Conservation (phyloP, 192 early-diverging fungal species). For the Coemansia sp. region DNA sequence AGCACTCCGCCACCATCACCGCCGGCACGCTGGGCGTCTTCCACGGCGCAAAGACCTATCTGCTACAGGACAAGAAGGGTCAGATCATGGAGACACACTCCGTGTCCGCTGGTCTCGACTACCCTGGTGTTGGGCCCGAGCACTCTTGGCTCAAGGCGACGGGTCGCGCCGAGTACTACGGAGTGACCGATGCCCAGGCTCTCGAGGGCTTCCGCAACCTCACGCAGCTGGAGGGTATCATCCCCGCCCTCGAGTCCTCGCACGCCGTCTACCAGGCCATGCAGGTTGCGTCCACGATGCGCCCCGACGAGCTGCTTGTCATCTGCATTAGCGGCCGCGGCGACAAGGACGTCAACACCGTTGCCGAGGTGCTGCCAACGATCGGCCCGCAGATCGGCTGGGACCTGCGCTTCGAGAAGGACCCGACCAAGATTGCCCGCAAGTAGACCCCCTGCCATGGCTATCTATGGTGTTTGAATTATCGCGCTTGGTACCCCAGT, state of each 20-base stretch:
- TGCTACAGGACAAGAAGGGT: constrained; percentile 95
- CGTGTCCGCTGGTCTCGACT: constrained; percentile 96
- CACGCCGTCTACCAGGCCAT: constrained; percentile 88
- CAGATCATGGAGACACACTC: constrained; percentile 97
- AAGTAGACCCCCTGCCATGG: not conserved
- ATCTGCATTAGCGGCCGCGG: constrained; percentile 93
- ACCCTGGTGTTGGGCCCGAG: constrained; percentile 98
- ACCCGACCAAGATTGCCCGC: constrained; percentile 37
- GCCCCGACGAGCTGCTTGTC: constrained; percentile 79
- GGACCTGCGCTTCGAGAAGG: constrained; percentile 69
- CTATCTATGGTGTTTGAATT: no score
- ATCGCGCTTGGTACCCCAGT: no score
- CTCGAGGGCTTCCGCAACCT: constrained; percentile 81
- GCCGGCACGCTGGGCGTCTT: constrained; percentile 89
- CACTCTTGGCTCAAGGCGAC: constrained; percentile 90
- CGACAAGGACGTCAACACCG: constrained; percentile 97
- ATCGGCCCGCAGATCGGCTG: constrained; percentile 90
- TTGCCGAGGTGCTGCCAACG: constrained; percentile 87
- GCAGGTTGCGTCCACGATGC: constrained; percentile 75
- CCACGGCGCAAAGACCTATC: constrained; percentile 94
- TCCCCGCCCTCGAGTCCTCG: constrained; percentile 95
- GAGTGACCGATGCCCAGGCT: constrained; percentile 82
- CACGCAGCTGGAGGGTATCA: constrained; percentile 83
- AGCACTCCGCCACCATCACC: constrained; percentile 90
- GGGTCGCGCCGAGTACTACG: constrained; percentile 80